phyloP scores from a whole-genome alignment of 345 rosid species.

The Gossypium australe region DNA sequence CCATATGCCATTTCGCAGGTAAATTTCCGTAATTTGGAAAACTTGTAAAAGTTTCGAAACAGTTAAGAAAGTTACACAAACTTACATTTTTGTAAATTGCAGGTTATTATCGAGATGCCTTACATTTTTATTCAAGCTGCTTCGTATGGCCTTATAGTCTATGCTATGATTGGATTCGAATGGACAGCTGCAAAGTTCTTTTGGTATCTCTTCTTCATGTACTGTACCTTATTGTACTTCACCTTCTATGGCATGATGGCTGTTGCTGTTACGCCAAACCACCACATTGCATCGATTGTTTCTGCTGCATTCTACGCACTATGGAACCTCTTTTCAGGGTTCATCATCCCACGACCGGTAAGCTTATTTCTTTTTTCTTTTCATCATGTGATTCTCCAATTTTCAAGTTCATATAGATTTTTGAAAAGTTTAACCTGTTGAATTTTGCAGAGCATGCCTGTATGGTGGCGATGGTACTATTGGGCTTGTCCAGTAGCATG shows the following conservation, averaged over 20 bases:
- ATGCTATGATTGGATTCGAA: conserved; percentile 60
- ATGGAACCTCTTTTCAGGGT: conserved; percentile 66
- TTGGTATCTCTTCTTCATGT: conserved; percentile 63
- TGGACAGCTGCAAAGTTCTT: conserved; percentile 49
- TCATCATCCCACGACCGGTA: conserved; percentile 58
- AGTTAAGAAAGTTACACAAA: neutral
- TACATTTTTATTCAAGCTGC: conserved; percentile 45
- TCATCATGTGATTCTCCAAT: neutral
- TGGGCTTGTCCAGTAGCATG: conserved; percentile 43
- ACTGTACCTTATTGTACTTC: conserved; percentile 52
- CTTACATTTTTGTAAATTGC: neutral
- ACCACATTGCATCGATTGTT: conserved; percentile 48
- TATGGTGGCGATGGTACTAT: conserved; percentile 38
- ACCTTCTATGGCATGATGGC: conserved; percentile 73
- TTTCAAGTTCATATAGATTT: neutral
- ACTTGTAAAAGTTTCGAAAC: neutral
- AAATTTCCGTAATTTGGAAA: neutral
- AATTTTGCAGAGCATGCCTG: conserved; percentile 12
- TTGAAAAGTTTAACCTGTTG: neutral
- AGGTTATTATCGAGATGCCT: conserved; percentile 53
- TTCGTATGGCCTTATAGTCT: conserved; percentile 43
- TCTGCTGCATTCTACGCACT: conserved; percentile 46
- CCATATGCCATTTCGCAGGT: conserved; percentile 67
- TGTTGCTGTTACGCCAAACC: conserved; percentile 58
- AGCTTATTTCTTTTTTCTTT: neutral